Percentiles rank a stretch among this genome's conserved stretches.
These are phyloP conservation scores for Arabis hirsuta DNA, from an alignment of 345 rosid species.

Conservation along the genomic window DNA sequence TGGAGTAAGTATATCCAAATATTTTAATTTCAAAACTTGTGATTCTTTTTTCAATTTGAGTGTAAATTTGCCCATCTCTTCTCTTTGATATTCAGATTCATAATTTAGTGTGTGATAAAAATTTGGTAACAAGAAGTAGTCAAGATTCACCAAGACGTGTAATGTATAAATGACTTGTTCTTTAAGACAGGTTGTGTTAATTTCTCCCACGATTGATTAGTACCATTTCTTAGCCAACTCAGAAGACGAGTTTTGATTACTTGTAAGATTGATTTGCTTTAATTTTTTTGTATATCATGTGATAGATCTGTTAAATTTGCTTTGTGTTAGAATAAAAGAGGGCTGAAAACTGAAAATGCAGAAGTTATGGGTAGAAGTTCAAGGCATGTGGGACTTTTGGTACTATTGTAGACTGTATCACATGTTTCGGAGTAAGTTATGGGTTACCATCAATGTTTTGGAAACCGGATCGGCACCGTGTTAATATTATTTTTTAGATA, in stretches of 20 bases:
- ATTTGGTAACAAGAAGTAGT: slow-evolving; percentile 1
- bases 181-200: not conserved
- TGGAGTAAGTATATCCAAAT: slow-evolving; percentile 29
- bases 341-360: no score
- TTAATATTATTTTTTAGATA: no score
- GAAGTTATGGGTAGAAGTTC: no score
- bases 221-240: slow-evolving; percentile 23
- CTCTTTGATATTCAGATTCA: not conserved
- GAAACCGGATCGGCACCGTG: no score
- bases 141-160: slow-evolving; percentile 18
- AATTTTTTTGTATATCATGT: not conserved
- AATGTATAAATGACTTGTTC: slow-evolving; percentile 4
- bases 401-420: no score
- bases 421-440: no score
- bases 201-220: slow-evolving; percentile 27
- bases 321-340: no score
- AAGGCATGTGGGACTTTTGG: no score
- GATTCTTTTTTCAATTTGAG: not conserved
- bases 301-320: no score
- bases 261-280: not conserved
- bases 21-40: not conserved
- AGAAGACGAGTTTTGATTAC: not conserved
- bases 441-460: no score
- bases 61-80: slow-evolving; percentile 16
- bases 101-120: slow-evolving; percentile 22